phyloP scores from a whole-genome alignment of 768 basidiomycete species.

The Amanita muscaria region DNA sequence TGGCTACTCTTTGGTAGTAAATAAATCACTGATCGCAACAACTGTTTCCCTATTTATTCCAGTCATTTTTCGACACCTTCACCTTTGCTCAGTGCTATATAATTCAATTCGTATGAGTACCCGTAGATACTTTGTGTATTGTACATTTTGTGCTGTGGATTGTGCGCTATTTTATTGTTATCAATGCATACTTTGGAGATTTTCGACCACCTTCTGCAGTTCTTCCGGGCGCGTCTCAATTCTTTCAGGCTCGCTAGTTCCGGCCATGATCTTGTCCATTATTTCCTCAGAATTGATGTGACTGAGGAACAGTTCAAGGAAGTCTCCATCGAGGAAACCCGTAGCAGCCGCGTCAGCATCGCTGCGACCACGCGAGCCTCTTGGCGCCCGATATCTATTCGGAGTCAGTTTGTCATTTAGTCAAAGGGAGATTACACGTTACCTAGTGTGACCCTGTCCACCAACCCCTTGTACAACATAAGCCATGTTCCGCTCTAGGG shows the following conservation, averaged over 20 bases:
- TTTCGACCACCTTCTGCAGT: constrained; percentile 36
- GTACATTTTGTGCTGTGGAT: constrained; percentile 6
- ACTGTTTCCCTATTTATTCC: neutral
- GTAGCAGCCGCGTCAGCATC: constrained; percentile 48
- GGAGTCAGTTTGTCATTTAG: neutral
- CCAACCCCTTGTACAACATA: constrained; percentile 43
- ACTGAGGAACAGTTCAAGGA: constrained; percentile 60
- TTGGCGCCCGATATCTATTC: constrained; percentile 33
- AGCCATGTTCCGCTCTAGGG: constrained; percentile 69
- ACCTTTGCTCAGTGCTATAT: too few relatives aligned
- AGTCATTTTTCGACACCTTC: too few relatives aligned
- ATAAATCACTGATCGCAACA: neutral
- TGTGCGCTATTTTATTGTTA: constrained; percentile 10
- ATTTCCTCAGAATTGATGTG: constrained; percentile 29
- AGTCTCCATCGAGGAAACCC: constrained; percentile 87
- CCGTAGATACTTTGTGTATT: constrained; percentile 4
- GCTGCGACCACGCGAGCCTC: constrained; percentile 42
- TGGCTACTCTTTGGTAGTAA: constrained; percentile 26
- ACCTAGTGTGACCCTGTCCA: constrained; percentile 56
- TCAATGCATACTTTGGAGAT: constrained; percentile 50
- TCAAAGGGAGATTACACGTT: constrained; percentile 12
- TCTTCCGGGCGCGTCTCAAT: constrained; percentile 39
- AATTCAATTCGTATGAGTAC: too few relatives aligned
- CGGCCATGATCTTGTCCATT: constrained; percentile 46
- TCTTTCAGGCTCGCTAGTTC: constrained; percentile 49